These are phyloP conservation scores for Fusarium abutilonis DNA, from an alignment of 2,329 filamentous ascomycete genomes.

Conservation along the genomic window DNA sequence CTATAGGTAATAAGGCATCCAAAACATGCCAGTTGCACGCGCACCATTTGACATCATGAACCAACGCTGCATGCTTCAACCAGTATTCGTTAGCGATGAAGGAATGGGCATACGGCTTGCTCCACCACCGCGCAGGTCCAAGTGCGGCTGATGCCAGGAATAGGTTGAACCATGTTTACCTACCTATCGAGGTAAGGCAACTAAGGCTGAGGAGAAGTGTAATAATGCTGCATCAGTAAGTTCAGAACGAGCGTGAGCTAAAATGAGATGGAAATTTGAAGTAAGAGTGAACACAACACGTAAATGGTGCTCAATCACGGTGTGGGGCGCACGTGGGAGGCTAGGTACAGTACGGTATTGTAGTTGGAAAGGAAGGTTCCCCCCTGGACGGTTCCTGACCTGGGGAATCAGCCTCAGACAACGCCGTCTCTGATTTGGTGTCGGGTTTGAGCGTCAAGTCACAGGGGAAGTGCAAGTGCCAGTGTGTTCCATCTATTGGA, in stretches of 20 bases:
- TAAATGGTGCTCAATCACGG: slow-evolving; percentile 12
- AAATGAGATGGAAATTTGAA: slow-evolving; percentile 15
- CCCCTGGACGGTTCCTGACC: slow-evolving; percentile 22
- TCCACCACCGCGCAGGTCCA: slow-evolving; percentile 23
- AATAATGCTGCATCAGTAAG: no score
- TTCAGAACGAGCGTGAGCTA: not conserved
- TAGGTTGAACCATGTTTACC: slow-evolving; percentile 4
- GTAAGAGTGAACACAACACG: slow-evolving; percentile 12
- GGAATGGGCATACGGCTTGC: slow-evolving; percentile 28
- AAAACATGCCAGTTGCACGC: slow-evolving; percentile 22
- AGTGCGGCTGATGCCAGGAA: slow-evolving; percentile 30
- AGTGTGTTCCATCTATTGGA: not conserved
- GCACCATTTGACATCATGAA: slow-evolving; percentile 10
- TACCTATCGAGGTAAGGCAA: no score
- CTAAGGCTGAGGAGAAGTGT: no score
- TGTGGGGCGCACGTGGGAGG: slow-evolving; percentile 25
- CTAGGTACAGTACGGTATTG: no score
- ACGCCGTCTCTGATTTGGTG: slow-evolving; percentile 30
- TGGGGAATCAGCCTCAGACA: slow-evolving; percentile 33
- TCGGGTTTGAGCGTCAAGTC: slow-evolving; percentile 23
- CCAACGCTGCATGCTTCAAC: slow-evolving; percentile 17
- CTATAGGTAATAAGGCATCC: slow-evolving; percentile 30
- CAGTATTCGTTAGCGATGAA: slow-evolving; percentile 16
- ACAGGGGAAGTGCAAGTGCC: slow-evolving; percentile 3
- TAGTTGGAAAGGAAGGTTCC: slow-evolving; percentile 2